phyloP scores from a whole-genome alignment of 2,329 filamentous ascomycete species.

The Tolypocladium album region DNA sequence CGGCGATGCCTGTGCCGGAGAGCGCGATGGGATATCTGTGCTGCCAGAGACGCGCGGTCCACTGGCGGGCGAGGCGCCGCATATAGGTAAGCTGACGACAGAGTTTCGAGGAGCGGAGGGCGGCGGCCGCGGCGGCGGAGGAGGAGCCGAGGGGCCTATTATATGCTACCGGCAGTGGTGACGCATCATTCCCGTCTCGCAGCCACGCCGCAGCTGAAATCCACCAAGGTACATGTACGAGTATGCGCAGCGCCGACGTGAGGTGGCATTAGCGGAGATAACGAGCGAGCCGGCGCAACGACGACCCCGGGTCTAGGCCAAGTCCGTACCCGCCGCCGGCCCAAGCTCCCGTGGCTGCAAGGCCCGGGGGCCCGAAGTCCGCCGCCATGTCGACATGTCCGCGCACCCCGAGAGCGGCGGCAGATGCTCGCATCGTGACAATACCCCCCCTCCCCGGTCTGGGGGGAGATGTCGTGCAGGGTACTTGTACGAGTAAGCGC shows the following conservation, averaged over 20 bases:
- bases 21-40: neutral
- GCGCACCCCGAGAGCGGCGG: neutral
- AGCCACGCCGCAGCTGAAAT: neutral
- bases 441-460: no score
- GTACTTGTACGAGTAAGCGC: no score
- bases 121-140: no score
- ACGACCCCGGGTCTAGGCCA: neutral
- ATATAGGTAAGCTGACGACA: neutral
- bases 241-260: no score
- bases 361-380: neutral
- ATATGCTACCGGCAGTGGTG: neutral
- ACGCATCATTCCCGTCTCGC: neutral
- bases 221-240: no score
- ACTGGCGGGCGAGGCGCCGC: neutral
- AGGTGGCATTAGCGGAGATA: neutral
- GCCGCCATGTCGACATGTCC: neutral
- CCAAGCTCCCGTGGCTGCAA: neutral
- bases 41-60: slow-evolving; percentile 5
- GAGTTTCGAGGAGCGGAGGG: neutral
- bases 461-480: no score
- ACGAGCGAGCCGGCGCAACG: neutral
- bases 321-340: neutral
- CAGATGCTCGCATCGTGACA: no score
- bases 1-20: neutral
- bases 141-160: neutral